Percentiles rank a stretch among this genome's conserved stretches.
Evolutionary conservation across 2,329 filamentous ascomycete species (phyloP).

Genomic region (Trichoderma polysporum): DNA sequence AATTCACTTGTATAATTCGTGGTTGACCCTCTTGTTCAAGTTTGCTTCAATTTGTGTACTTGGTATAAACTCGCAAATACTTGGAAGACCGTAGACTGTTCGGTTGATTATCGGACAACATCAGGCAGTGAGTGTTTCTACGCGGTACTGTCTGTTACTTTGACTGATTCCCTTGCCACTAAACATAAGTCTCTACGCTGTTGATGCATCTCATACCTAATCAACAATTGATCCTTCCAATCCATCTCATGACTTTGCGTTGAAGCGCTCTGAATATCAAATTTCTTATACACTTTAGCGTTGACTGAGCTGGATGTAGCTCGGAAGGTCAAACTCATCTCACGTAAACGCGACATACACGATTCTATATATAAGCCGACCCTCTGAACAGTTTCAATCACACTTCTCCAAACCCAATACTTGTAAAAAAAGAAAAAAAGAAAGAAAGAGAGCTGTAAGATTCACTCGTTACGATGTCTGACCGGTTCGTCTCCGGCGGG

Average conservation of each 20-base stretch:
- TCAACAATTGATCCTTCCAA: not conserved
- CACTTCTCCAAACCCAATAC: too few relatives aligned
- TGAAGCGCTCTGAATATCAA: not conserved
- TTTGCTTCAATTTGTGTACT: not conserved
- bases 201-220: not conserved
- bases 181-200: not conserved
- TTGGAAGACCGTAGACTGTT: not conserved
- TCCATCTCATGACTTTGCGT: not conserved
- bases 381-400: not conserved
- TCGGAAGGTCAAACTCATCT: not conserved
- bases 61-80: not conserved
- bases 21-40: not conserved
- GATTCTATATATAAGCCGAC: not conserved
- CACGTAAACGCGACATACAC: not conserved
- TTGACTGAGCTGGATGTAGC: not conserved
- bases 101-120: slow-evolving; percentile 19
- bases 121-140: too few relatives aligned
- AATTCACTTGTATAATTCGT: not conserved
- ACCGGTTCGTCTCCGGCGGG: slow-evolving; percentile 57
- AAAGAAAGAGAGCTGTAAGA: not conserved
- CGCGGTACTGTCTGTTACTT: not conserved
- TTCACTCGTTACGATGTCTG: slow-evolving; percentile 42
- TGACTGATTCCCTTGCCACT: not conserved
- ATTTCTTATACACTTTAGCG: not conserved
- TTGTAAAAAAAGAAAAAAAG: not conserved